Percentiles rank a stretch among this genome's conserved stretches.
phyloP scores from a whole-genome alignment of 108 stramenopile genomes.

The Cyclotella sp. region DNA sequence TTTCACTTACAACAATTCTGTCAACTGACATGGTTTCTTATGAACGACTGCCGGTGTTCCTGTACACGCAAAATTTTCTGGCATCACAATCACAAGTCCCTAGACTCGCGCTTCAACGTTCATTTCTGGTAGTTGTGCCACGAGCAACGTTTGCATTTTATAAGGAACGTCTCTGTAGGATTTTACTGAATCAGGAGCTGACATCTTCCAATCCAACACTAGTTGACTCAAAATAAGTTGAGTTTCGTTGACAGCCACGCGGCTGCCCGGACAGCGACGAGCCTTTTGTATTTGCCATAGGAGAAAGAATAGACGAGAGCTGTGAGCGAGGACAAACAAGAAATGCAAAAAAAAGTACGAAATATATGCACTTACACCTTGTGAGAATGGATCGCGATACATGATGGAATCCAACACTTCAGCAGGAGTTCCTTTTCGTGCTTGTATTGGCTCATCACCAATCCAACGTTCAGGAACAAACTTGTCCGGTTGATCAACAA shows the following conservation, averaged over 20 bases:
- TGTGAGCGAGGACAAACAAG: too few species aligned
- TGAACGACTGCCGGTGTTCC: too few species aligned
- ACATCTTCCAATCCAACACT: constrained; percentile 45
- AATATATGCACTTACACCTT: constrained; percentile 6
- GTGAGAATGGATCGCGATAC: constrained; percentile 42
- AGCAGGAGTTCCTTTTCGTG: constrained; percentile 29
- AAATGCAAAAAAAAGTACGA: too few species aligned
- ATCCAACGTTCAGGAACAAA: constrained; percentile 41
- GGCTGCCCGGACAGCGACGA: constrained; percentile 35
- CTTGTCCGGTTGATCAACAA: constrained; percentile 32
- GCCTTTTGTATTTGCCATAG: neutral
- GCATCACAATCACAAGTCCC: too few species aligned
- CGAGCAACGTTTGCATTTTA: too few species aligned
- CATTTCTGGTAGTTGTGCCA: too few species aligned
- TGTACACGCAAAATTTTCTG: too few species aligned
- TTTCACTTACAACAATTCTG: too few species aligned
- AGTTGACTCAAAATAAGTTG: constrained; percentile 24
- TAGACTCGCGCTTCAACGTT: too few species aligned
- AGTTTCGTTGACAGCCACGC: constrained; percentile 37
- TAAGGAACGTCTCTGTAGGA: neutral
- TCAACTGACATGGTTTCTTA: too few species aligned
- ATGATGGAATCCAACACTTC: constrained; percentile 31
- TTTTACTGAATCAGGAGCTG: neutral
- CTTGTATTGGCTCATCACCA: constrained; percentile 17
- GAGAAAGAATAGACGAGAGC: too few species aligned